These are phyloP conservation scores for Aspergillus baeticus DNA, from an alignment of 495 filamentous ascomycete species.

Conservation along the genomic window DNA sequence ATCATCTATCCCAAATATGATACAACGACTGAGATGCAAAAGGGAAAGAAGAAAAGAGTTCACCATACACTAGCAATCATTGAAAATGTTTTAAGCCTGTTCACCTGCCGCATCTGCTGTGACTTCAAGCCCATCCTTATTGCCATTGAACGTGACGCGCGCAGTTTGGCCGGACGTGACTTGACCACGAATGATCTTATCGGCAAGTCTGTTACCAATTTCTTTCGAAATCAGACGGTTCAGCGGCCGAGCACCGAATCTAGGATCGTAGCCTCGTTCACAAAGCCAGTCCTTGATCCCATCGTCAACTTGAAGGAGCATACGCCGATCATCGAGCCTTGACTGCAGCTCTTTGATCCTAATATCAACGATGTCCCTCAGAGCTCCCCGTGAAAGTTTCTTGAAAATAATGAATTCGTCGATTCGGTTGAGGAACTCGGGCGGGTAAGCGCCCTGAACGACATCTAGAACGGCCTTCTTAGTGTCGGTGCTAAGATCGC, in stretches of 20 bases:
- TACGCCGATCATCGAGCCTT: slow-evolving; percentile 83
- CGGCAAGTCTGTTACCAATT: slow-evolving; percentile 84
- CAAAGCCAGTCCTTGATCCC: slow-evolving; percentile 82
- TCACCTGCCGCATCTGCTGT: slow-evolving; percentile 12
- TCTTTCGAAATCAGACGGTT: slow-evolving; percentile 88
- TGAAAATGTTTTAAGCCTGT: slow-evolving; percentile 4
- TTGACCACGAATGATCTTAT: slow-evolving; percentile 86
- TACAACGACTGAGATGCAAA: neutral
- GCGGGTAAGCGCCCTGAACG: slow-evolving; percentile 74
- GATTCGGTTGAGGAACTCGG: slow-evolving; percentile 94
- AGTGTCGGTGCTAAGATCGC: slow-evolving; percentile 66
- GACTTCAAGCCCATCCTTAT: slow-evolving; percentile 37
- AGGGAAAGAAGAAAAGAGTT: neutral
- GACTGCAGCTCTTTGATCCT: slow-evolving; percentile 79
- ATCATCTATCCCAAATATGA: neutral
- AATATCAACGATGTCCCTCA: slow-evolving; percentile 93
- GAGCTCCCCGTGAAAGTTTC: slow-evolving; percentile 70
- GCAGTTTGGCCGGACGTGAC: slow-evolving; percentile 73
- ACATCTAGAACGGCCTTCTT: slow-evolving; percentile 85
- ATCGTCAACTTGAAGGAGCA: slow-evolving; percentile 67
- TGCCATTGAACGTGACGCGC: slow-evolving; percentile 58
- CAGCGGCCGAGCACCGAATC: slow-evolving; percentile 88
- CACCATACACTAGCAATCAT: neutral
- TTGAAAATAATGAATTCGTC: slow-evolving; percentile 97
- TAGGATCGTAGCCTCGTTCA: slow-evolving; percentile 83